Evolutionary conservation across 2,329 filamentous ascomycete species (phyloP), one percentile per base, ranked within the genome.

Genomic region (Trichoderma sp.): DNA sequence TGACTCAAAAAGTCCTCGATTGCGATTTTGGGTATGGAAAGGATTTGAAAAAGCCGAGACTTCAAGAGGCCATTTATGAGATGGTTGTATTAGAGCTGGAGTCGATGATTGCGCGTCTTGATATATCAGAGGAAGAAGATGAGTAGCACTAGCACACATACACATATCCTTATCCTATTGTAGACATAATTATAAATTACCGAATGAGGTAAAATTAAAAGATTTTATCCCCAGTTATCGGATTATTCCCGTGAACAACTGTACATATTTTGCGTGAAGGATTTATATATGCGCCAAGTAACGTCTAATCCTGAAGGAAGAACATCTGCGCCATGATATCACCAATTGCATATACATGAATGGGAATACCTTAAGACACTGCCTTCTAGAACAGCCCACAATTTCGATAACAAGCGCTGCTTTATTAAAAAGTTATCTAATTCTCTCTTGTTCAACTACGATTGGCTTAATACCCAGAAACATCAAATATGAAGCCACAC

Each of bases 1-100:
- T 63, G 16, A 71, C 59, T 7, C 67, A 63, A 1, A 71, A 71
- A 16, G 68, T 71, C 1, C 68, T 71, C 7, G 68, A 71, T 27
- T 71, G 59, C 7, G 68, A 71, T 31, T 71, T 71, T 31, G 67
- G 67, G 35, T 31, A 71, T 31, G 67, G 67, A 1, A 71, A 62
- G 9, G 67, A 71, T 45, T 6, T 71, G 67, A 71, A 71, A 35
- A 71, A 71, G 53, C 67, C 67, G 2, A 71, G 53, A 7, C 67
- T 71, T 21, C 67, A 62, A 24, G 53, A 71, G 7, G 67, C 67
- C 2, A 31, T 71, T 11, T 71, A 71, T 18, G 67, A 71, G 18
- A 45, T 8, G 24, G 67, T 71, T 4, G 7, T 62, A 4, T 27
- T 71, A 5, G 53, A 71, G 16, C 24, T 71, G 9, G 67, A 71